Percentiles rank a stretch among this genome's conserved stretches.
Conservation (phyloP, 176 grass and related monocot genomes). For the Elaeis guineensis region DNA sequence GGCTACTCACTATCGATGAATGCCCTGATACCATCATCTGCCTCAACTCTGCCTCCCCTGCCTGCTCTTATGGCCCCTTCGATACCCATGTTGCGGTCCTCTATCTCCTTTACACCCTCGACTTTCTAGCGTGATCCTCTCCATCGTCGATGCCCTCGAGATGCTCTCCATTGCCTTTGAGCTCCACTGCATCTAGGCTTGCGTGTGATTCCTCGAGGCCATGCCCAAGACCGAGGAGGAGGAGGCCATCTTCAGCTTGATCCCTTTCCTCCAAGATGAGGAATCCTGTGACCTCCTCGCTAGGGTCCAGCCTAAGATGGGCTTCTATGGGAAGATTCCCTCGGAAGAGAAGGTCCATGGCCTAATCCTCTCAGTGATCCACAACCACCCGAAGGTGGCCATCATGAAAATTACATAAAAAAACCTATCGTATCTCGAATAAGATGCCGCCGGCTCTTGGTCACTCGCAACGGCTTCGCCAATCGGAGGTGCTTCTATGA, state of each 20-base stretch:
- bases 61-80: constrained; percentile 24
- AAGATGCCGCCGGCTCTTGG: too few species aligned
- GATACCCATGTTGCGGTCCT: constrained; percentile 45
- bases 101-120: constrained; percentile 50
- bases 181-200: constrained; percentile 23
- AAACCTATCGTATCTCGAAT: too few species aligned
- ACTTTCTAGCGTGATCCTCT: constrained; percentile 39
- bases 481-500: too few species aligned
- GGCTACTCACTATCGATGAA: not conserved
- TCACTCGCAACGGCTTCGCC: too few species aligned
- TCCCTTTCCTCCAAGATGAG: constrained; percentile 44
- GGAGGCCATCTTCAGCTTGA: constrained; percentile 27
- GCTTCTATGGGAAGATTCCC: not conserved
- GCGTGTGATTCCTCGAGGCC: constrained; percentile 55
- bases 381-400: constrained; percentile 42
- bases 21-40: too few species aligned
- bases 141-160: constrained; percentile 42
- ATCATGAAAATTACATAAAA: too few species aligned
- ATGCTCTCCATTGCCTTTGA: constrained; percentile 49
- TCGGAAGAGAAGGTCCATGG: constrained; percentile 60
- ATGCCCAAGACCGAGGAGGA: constrained; percentile 55
- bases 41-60: not conserved
- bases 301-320: constrained; percentile 19
- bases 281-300: constrained; percentile 51
- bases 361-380: constrained; percentile 60